These are phyloP conservation scores for Wakefieldia striispora DNA, from an alignment of 768 basidiomycete genomes.

Conservation along the genomic window DNA sequence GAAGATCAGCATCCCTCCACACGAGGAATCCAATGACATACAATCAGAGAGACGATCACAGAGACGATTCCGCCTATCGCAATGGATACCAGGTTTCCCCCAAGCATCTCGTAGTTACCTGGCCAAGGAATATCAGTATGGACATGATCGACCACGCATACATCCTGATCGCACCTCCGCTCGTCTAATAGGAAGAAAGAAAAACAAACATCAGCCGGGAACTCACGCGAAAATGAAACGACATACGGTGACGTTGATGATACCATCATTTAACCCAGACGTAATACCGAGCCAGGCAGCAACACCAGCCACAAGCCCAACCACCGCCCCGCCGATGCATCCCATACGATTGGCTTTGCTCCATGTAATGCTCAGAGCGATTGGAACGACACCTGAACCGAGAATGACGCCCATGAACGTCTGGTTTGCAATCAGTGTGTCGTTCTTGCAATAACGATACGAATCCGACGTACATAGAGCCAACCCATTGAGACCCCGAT, in stretches of 20 bases:
- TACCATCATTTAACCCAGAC: conserved; percentile 60
- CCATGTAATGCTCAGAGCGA: conserved; percentile 86
- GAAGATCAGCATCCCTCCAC: background rate
- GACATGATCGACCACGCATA: conserved; percentile 3
- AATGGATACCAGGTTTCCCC: conserved; percentile 87
- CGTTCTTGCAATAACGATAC: background rate
- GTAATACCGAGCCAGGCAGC: conserved; percentile 87
- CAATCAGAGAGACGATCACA: conserved; percentile 59
- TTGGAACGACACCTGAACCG: conserved; percentile 83
- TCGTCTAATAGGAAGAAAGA: conserved; percentile 35
- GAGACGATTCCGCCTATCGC: conserved; percentile 79
- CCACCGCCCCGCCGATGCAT: conserved; percentile 69
- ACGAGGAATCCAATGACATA: conserved; percentile 31
- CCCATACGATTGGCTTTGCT: conserved; percentile 82
- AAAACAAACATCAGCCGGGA: background rate
- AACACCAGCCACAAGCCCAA: conserved; percentile 68
- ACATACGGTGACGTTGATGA: conserved; percentile 64
- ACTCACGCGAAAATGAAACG: background rate
- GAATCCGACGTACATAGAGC: conserved; percentile 65
- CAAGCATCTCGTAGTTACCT: conserved; percentile 71
- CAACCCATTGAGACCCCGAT: conserved; percentile 93
- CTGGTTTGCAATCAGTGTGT: conserved; percentile 32
- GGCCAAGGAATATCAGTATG: background rate
- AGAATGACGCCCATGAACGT: conserved; percentile 88
- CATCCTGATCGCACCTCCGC: conserved; percentile 44